phyloP scores from a whole-genome alignment of 2,329 filamentous ascomycete species.

The Coniochaeta sp. region DNA sequence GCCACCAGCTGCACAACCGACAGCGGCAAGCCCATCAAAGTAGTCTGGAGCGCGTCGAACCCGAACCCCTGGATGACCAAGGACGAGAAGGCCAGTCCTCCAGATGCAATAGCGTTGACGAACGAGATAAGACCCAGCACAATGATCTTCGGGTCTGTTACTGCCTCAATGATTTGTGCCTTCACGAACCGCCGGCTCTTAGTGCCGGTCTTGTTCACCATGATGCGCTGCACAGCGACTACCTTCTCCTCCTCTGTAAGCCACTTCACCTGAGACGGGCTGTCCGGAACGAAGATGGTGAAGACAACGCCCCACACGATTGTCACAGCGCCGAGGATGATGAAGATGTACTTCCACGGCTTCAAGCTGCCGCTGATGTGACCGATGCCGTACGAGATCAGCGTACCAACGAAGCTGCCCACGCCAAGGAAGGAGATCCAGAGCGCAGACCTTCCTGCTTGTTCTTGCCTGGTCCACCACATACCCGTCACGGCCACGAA shows the following conservation, averaged over 20 bases:
- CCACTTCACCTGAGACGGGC: constrained; percentile 64
- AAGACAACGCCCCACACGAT: constrained; percentile 60
- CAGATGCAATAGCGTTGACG: constrained; percentile 16
- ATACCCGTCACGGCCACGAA: constrained; percentile 61
- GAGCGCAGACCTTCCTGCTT: constrained; percentile 37
- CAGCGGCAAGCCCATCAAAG: constrained; percentile 16
- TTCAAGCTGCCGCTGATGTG: constrained; percentile 48
- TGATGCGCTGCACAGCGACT: constrained; percentile 53
- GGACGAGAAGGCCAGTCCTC: constrained; percentile 17
- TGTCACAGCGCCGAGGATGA: constrained; percentile 54
- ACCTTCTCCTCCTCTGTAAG: constrained; percentile 59
- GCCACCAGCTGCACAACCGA: constrained; percentile 15
- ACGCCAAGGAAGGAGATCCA: constrained; percentile 55
- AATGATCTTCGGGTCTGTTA: constrained; percentile 54
- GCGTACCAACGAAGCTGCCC: constrained; percentile 59
- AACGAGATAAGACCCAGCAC: constrained; percentile 30
- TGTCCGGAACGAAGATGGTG: constrained; percentile 57
- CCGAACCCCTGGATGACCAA: constrained; percentile 18
- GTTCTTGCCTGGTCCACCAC: constrained; percentile 66
- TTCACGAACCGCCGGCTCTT: constrained; percentile 44
- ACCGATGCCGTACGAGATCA: constrained; percentile 55
- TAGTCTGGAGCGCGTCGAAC: constrained; percentile 15
- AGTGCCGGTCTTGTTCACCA: constrained; percentile 52
- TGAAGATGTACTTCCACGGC: constrained; percentile 63
- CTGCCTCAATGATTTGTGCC: constrained; percentile 39